Conservation (phyloP, 352 stramenopile genomes). For the Globisporangium yorkense region DNA sequence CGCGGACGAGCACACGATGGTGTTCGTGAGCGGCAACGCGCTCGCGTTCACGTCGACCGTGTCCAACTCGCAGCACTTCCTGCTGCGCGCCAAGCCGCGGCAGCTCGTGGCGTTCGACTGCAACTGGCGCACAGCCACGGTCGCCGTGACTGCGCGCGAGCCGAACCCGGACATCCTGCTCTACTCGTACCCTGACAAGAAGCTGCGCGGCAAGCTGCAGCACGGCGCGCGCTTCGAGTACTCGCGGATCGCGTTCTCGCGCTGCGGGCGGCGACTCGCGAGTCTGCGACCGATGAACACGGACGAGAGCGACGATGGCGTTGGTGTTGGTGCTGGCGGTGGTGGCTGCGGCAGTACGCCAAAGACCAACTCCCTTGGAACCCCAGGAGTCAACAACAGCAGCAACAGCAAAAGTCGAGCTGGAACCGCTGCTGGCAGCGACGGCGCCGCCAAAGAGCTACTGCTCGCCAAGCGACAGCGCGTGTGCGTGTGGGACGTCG, state of each 20-base stretch:
- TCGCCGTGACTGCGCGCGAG: constrained; percentile 52
- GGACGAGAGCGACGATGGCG: constrained; percentile 7
- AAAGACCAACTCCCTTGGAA: background rate
- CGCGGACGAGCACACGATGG: constrained; percentile 63
- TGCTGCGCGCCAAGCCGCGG: constrained; percentile 44
- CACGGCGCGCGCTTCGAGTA: constrained; percentile 46
- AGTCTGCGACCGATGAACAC: constrained; percentile 33
- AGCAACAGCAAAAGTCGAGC: background rate
- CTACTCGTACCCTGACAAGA: constrained; percentile 78
- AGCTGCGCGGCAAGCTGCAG: constrained; percentile 47
- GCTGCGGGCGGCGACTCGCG: constrained; percentile 51
- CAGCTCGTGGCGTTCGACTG: constrained; percentile 58
- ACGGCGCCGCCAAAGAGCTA: background rate
- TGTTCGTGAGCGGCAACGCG: constrained; percentile 50
- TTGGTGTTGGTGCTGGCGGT: background rate
- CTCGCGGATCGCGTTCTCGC: constrained; percentile 57
- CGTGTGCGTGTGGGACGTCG: constrained; percentile 64
- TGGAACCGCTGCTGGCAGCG: background rate
- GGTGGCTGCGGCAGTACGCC: background rate
- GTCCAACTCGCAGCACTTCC: constrained; percentile 57
- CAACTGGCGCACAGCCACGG: constrained; percentile 46
- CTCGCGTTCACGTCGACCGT: constrained; percentile 67
- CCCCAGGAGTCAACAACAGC: background rate
- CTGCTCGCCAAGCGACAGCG: constrained; percentile 7
- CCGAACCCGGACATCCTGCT: constrained; percentile 48